Evolutionary conservation across 257 asterid species (phyloP), one percentile per base, ranked within the genome.

Genomic region (Leptodermis oblonga): DNA sequence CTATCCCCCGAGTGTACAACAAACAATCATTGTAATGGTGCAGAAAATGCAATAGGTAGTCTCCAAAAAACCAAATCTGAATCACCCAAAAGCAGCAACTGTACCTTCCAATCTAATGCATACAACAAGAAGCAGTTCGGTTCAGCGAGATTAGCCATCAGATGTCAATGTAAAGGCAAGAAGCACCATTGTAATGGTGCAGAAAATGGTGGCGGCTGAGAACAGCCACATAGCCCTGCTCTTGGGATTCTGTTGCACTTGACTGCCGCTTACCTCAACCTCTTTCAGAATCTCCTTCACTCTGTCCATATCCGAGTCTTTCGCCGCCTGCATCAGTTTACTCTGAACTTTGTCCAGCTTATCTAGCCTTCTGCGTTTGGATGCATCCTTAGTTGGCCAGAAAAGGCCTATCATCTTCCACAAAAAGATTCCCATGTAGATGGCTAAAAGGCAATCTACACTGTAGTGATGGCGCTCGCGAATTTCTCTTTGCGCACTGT

Each of bases 381-480:
- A 76, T 12, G 74, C 70, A 62, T 86, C 86, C 78, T 86, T 87
- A 30, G 78, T 62, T 9, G 96, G 97, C 97, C 99, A 87, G 76
- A 89, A 86, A 23, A 87, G 73, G 59, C 88, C 83, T 0, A 87
- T 85, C 95, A 87, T 78, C 79, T 86, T 89, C 99, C 99, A 90
- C 74, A 93, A 54, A 36, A 87, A 79, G 76, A 93, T 85, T 53
- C 97, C 96, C 96, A 90, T 87, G 80, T 90, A 93, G 74, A 93
- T 86, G 67, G 96, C 99, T 43, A 93, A 76, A 34, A 93, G 54
- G 73, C 92, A 86, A 36, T 93, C 99, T 42, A 86, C 97, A 22
- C 84, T 88, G 70, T 93, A 93, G 70, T 93, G 99, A 84, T 94
- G 85, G 71, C 99, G 96, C 73, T 94, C 99, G 18, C 99, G 80